Base-by-base conservation (phyloP, 2,329 filamentous ascomycete species). In the Amphichorda felina region DNA sequence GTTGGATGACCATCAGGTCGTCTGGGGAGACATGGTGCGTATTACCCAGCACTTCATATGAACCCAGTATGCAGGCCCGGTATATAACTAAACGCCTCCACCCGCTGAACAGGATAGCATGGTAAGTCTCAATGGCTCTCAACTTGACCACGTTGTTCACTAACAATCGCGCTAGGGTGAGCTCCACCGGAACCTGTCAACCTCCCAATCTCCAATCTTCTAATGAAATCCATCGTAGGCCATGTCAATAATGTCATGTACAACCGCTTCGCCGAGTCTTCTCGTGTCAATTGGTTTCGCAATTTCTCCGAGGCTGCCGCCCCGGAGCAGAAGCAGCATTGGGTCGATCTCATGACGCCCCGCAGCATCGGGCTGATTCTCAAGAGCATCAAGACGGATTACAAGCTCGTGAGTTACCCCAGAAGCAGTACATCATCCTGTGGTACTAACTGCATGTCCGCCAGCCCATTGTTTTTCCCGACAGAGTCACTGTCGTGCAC, bases 181-280 rank as follows among this genome's bases (percentile, higher is more conserved):
- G 30, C 17, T 8, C 10, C 15, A n/a, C 5, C 14, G 16, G 8
- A 24, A 10, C 6, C 21, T 10, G 21, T 6, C 21, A 24, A 24
- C 10, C 6, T 24, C 21, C 21, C 10, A 6, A 24, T 10, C 21
- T 6, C 21, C 6, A 6, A 24, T 24, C 6, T 6, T 24, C 21
- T 24, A 24, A 24, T 10, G n/a, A n/a, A n/a, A n/a, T 10, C 6
- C 8, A 11, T 31, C 8, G 11, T 13, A 31, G 53, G 50, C 7
- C 86, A 94, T 55, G 81, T 94, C 33, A 94, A 94, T 54, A 94
- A 94, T 47, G 78, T 88, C 42, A 75, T 73, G 44, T 94, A 94
- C 56, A 78, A 82, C 46, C 73, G 82, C 41, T 94, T 84, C 54
- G 86, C 86, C 25, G 88, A 95, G 55, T 79, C 80, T 5, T 79